phyloP scores from a whole-genome alignment of 495 filamentous ascomycete genomes.

The Aspergillus egyptiacus region DNA sequence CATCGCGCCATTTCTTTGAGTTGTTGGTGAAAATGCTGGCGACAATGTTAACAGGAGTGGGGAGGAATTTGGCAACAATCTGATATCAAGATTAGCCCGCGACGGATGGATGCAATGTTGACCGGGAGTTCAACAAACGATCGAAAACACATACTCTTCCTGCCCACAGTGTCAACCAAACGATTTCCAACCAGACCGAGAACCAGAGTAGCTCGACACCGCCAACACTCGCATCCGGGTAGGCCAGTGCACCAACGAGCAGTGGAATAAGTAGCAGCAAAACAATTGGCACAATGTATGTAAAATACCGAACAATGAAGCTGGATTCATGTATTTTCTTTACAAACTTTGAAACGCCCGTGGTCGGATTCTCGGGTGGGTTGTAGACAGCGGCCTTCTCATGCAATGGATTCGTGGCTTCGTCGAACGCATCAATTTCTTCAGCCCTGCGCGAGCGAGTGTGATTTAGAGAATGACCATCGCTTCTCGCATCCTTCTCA shows the following conservation, averaged over 20 bases:
- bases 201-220: conserved; percentile 84
- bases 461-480: conserved; percentile 38
- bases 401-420: conserved; percentile 66
- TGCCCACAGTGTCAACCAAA: conserved; percentile 90
- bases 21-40: conserved; percentile 81
- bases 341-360: conserved; percentile 53
- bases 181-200: conserved; percentile 86
- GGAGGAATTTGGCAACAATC: conserved; percentile 71
- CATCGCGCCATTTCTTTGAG: conserved; percentile 88
- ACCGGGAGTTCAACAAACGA: background rate
- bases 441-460: conserved; percentile 48
- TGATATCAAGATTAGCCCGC: conserved; percentile 21
- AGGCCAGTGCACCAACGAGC: conserved; percentile 66
- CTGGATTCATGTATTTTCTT: conserved; percentile 68
- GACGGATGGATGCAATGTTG: background rate
- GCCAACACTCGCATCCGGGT: conserved; percentile 61
- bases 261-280: conserved; percentile 73
- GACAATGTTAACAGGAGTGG: conserved; percentile 56
- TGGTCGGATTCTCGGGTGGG: conserved; percentile 61
- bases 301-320: conserved; percentile 74
- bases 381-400: conserved; percentile 63
- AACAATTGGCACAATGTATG: conserved; percentile 75
- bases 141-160: conserved; percentile 47
- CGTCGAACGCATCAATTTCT: conserved; percentile 78
- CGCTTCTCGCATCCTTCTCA: conserved; percentile 32